Evolutionary conservation across 345 rosid species (phyloP).

Genomic region (Draba incana): DNA sequence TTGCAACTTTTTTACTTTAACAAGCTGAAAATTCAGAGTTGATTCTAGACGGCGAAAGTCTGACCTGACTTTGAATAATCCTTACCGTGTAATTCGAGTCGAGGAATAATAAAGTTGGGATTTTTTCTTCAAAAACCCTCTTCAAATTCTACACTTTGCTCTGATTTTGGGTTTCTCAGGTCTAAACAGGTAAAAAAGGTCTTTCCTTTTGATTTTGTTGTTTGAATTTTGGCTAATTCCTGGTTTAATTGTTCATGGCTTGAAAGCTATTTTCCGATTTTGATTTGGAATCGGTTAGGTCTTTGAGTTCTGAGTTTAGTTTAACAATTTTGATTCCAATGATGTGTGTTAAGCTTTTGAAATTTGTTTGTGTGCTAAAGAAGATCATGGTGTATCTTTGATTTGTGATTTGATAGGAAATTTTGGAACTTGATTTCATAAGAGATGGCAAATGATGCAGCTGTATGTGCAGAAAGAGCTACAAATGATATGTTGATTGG

Average conservation of each 20-base stretch:
- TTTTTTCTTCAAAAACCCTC: neutral
- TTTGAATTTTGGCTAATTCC: neutral
- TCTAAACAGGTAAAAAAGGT: conserved; percentile 3
- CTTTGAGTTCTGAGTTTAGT: neutral
- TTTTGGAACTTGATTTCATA: conserved; percentile 22
- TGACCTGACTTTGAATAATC: conserved; percentile 17
- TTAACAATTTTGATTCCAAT: neutral
- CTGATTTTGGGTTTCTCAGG: neutral
- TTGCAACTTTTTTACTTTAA: conserved; percentile 24
- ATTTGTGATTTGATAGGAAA: conserved; percentile 29
- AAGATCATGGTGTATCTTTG: conserved; percentile 18
- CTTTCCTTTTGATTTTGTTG: neutral
- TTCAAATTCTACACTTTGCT: conserved; percentile 27
- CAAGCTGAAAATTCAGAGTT: conserved; percentile 36
- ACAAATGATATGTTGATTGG: conserved; percentile 78
- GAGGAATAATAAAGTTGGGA: neutral
- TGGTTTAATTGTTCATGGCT: neutral
- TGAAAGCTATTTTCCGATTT: conserved; percentile 1
- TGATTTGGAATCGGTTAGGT: neutral
- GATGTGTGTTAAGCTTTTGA: conserved; percentile 8
- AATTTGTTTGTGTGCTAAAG: conserved; percentile 25
- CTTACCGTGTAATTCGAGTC: conserved; percentile 24
- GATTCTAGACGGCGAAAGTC: conserved; percentile 23
- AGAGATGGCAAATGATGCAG: conserved; percentile 69
- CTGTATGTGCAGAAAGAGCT: conserved; percentile 84